Evolutionary conservation across 208 protist species (phyloP), one percentile per base, ranked within the genome.

Genomic region (Wallacemonas sp.): DNA sequence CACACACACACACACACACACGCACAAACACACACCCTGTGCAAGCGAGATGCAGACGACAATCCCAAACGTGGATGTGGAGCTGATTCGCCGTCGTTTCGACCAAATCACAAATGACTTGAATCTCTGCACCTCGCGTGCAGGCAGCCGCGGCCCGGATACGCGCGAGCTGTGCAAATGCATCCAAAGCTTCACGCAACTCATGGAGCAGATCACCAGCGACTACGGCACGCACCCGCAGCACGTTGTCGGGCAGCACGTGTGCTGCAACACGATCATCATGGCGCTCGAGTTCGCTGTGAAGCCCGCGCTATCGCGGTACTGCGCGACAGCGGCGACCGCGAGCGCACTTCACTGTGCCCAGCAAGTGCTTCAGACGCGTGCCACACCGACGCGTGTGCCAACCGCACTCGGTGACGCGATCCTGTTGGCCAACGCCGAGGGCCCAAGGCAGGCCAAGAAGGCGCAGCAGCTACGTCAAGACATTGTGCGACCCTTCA

Each of bases 211-310:
- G 0, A 65, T 77, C 5, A 61, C 72, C 11, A 74, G 80, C 44
- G 70, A 79, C 22, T 70, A 82, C 65, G 84, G 87, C 36, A 74
- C 67, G 2, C 67, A 72, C 8, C 65, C 82, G 14, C 82, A 89
- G 63, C 45, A 81, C 18, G 49, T 92, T 11, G 76, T 93, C 23
- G 87, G 87, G 20, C 83, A 86, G 57, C 81, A 92, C 61, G 86
- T 96, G 7, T 72, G 77, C 46, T 77, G 77, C 25, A 96, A 96
- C 44, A 64, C 89, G n/a, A 22, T 96, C 18, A 38, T 87, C 44
- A 64, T 91, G 31, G 74, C 85, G 11, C 65, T 96, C 38, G 77
- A 92, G 16, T 65, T 72, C 25, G 70, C 91, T 23, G 81, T 96
- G 49, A 82, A 81, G 44, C 87, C 87, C 20, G 64, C 74, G 2